Base-by-base conservation (phyloP, 2,329 filamentous ascomycete genomes). In the Fusarium odoratissimum region DNA sequence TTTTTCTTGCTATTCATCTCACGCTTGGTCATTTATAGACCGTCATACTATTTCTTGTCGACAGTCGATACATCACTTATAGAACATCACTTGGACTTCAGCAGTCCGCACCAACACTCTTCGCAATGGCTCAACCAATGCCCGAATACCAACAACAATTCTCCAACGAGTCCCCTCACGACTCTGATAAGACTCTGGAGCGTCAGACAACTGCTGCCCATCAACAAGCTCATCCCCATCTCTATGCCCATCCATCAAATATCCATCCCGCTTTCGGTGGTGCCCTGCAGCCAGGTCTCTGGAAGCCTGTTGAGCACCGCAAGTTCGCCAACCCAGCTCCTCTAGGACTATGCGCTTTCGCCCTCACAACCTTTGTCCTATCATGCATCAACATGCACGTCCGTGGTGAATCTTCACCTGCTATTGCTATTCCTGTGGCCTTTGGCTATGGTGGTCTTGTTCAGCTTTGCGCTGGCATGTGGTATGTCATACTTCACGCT, bases 401-500 rank as follows among this genome's bases (percentile, higher is more conserved):
- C 6, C 88, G 90, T 17, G 87, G 86, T 64, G 84, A 95, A 61
- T 82, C 82, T 3, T 80, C 79, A 6, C 91, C 92, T 51, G 92
- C 90, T 79, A 88, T 95, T 61, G 90, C 92, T 48, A 86, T 95
- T 14, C 88, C 89, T 17, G 83, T 92, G 21, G 92, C 92, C 10
- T 91, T 92, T 75, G 93, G 88, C 30, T 95, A 95, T 80, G 93
- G 93, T 77, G 93, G 93, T 76, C 64, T 78, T 21, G 90, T 95
- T 45, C 93, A 96, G 84, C 86, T 95, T 56, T 85, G 94, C 28
- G 92, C 93, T 73, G 93, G 93, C 84, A 96, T 95, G 93, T 96
- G 93, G 93, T 94, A 87, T 82, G 89, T 86, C 30, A 31, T 60
- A 21, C 40, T n/a, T 8, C 5, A 12, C 8, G 10, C 12, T 25